Conservation (phyloP, 306 rosid species). For the Pueraria montana region DNA sequence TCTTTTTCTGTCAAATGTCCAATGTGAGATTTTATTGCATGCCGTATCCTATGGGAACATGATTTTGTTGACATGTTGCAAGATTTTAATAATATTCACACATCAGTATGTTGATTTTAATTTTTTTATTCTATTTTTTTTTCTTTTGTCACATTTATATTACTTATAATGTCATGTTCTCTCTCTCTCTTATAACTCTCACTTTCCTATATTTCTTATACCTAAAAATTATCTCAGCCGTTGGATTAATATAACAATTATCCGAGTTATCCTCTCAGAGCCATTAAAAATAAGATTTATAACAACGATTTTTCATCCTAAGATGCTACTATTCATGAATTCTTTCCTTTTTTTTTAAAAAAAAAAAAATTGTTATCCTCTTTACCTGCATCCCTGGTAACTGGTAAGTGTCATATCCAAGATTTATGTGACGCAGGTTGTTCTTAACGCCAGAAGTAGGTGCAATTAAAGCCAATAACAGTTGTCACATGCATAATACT, state of each 20-base stretch:
- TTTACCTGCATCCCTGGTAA: neutral
- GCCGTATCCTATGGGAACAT: neutral
- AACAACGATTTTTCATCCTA: neutral
- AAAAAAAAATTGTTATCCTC: neutral
- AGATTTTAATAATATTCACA: neutral
- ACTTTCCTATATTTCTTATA: neutral
- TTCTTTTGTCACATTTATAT: neutral
- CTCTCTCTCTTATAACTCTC: no score
- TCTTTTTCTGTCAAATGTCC: neutral
- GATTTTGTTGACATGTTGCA: neutral
- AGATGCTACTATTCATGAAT: neutral
- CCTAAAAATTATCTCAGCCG: neutral
- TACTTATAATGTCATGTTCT: neutral
- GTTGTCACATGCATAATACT: neutral
- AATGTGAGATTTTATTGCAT: neutral
- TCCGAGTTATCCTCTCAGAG: neutral
- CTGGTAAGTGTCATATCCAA: neutral
- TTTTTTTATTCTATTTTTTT: neutral
- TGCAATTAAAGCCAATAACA: neutral
- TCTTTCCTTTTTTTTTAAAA: no score
- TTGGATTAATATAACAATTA: neutral
- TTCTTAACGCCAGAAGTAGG: neutral
- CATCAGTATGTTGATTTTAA: neutral
- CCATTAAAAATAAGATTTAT: no score
- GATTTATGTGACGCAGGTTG: no score